Evolutionary conservation across 495 filamentous ascomycete genomes (phyloP), one percentile per base, ranked within the genome.

Genomic region (Aspergillus indologenus): DNA sequence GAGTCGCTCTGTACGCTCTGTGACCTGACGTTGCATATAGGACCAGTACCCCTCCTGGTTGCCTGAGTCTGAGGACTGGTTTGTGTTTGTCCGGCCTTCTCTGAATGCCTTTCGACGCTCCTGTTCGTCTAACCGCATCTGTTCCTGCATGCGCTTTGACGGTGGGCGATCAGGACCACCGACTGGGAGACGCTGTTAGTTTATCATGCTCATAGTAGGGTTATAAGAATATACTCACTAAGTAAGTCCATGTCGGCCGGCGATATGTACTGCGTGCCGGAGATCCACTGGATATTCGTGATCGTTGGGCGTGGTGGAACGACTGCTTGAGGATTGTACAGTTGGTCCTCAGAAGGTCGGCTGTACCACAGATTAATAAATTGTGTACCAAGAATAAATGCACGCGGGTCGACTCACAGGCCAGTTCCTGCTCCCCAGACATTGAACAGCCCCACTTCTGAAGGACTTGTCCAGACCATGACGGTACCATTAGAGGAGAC

Each of bases 211-310:
- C 6, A 14, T 6, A 5, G 29, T 44, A 15, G 45, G 45, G 49
- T 29, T 29, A 19, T 43, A 21, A 52, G 23, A 43, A 46, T 20
- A 46, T 20, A 72, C 74, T 50, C 71, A 80, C 78, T 94, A 40
- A 98, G 72, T 8, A 95, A 70, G 62, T 98, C 94, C 75, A 98
- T 84, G 68, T 98, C 95, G n/a, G 87, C 78, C 15, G 90, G 87
- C 18, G 89, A 89, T 34, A 98, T 79, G 60, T 96, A 90, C 71
- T 96, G 93, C 14, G 95, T 97, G 1, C 94, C 95, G 0, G 92
- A 86, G 43, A 98, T 90, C 94, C 94, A 98, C 70, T 96, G 90
- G 20, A 98, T 68, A 61, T 94, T 96, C 9, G 90, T 92, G 48
- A 98, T 98, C 1, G 92, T 96, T n/a, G 94, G 95, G 29, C 94